phyloP scores from a whole-genome alignment of 2,329 filamentous ascomycete genomes.

The Diplodia seriata region DNA sequence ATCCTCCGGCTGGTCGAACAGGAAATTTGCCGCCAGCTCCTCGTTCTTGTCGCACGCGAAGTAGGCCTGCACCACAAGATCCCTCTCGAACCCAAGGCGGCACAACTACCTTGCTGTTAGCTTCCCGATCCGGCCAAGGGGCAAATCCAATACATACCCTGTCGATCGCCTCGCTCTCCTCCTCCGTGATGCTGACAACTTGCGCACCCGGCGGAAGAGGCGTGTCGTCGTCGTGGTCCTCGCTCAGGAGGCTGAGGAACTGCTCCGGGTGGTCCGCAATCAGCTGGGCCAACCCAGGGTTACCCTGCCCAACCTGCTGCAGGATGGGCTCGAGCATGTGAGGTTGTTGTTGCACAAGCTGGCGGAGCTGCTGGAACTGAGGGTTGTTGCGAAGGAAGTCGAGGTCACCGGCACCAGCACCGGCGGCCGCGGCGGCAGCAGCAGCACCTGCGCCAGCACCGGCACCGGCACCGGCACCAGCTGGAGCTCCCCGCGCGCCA shows the following conservation, averaged over 20 bases:
- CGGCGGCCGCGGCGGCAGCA: conserved; percentile 53
- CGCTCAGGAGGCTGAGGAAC: conserved; percentile 87
- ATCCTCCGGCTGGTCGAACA: conserved; percentile 96
- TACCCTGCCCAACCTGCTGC: conserved; percentile 92
- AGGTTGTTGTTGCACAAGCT: conserved; percentile 96
- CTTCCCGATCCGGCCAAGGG: neutral
- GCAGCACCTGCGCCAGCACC: conserved; percentile 45
- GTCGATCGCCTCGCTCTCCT: conserved; percentile 97
- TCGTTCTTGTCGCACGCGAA: conserved; percentile 99
- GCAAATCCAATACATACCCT: conserved; percentile 65
- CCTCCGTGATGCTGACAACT: conserved; percentile 89
- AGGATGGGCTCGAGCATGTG: conserved; percentile 98
- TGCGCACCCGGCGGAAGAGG: conserved; percentile 87
- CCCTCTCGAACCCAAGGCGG: conserved; percentile 88
- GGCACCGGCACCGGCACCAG: conserved; percentile 54
- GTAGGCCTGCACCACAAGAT: conserved; percentile 95
- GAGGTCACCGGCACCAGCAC: conserved; percentile 72
- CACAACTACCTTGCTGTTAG: conserved; percentile 68
- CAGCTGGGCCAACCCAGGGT: conserved; percentile 90
- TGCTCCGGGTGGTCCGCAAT: conserved; percentile 92
- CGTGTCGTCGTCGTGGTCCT: conserved; percentile 84
- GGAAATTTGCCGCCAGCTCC: conserved; percentile 95
- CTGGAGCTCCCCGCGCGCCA: conserved; percentile 56
- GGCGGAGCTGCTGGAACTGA: conserved; percentile 96
- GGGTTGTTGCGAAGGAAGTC: conserved; percentile 95